Evolutionary conservation across 2,329 filamentous ascomycete species (phyloP).

Genomic region (Fusarium cyanostomum): DNA sequence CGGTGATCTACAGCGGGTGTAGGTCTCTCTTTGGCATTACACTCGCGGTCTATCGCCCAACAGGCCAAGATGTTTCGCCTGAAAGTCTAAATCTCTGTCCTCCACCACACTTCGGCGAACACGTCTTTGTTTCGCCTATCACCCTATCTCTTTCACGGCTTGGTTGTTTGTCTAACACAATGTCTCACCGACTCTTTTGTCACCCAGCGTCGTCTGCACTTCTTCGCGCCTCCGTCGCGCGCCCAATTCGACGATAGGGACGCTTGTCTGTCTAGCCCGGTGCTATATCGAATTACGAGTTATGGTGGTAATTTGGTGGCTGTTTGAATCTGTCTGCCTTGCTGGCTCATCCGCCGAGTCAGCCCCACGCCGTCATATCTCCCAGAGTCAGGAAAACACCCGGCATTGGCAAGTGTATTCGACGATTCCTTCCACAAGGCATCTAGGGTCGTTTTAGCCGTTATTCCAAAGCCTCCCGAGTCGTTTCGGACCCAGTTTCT

Average conservation of each 20-base stretch:
- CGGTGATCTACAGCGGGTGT: constrained; percentile 3
- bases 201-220: neutral
- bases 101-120: constrained; percentile 12
- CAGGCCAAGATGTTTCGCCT: constrained; percentile 30
- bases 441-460: constrained; percentile 28
- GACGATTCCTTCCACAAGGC: constrained; percentile 19
- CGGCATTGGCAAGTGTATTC: neutral
- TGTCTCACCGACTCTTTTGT: constrained; percentile 30
- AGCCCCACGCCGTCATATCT: constrained; percentile 23
- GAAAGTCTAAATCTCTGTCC: constrained; percentile 38
- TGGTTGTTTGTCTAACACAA: constrained; percentile 9
- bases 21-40: neutral
- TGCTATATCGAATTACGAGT: constrained; percentile 23
- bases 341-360: constrained; percentile 22
- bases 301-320: constrained; percentile 14
- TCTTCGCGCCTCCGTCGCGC: constrained; percentile 18
- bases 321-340: constrained; percentile 4
- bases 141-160: constrained; percentile 1
- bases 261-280: constrained; percentile 22
- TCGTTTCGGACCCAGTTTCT: neutral
- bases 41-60: constrained; percentile 12
- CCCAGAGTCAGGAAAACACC: neutral
- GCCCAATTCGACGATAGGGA: constrained; percentile 9
- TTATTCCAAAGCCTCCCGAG: constrained; percentile 15
- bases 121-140: neutral